Conservation (phyloP, 768 basidiomycete species). For the Phaeotremella fagi region DNA sequence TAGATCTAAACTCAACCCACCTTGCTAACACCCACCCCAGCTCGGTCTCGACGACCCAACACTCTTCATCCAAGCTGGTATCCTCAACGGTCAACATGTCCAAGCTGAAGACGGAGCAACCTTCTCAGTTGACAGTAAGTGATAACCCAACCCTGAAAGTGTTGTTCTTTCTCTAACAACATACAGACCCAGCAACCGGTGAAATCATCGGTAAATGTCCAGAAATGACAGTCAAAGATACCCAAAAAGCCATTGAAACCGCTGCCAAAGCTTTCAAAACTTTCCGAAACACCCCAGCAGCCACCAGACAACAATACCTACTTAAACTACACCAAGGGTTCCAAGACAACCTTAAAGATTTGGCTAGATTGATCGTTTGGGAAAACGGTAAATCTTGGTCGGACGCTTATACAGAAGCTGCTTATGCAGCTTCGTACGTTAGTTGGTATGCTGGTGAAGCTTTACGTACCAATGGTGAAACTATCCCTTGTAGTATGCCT, state of each 20-base stretch:
- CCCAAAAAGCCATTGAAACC: constrained; percentile 74
- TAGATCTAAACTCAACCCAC: background rate
- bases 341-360: constrained; percentile 78
- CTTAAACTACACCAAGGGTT: constrained; percentile 72
- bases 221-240: constrained; percentile 82
- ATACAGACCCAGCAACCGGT: constrained; percentile 77
- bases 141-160: background rate
- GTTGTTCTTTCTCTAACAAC: background rate
- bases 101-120: constrained; percentile 68
- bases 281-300: constrained; percentile 79
- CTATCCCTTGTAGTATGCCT: constrained; percentile 69
- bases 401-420: constrained; percentile 80
- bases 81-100: constrained; percentile 82
- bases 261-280: constrained; percentile 73
- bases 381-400: constrained; percentile 91
- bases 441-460: constrained; percentile 73
- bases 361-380: constrained; percentile 75
- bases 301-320: constrained; percentile 79
- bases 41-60: constrained; percentile 64
- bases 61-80: constrained; percentile 68
- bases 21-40: constrained; percentile 18
- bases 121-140: constrained; percentile 72
- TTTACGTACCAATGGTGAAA: constrained; percentile 84
- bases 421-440: constrained; percentile 53
- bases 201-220: constrained; percentile 78